Conservation (phyloP, 1,284 basidiomycete genomes). For the Ustilago hordei region DNA sequence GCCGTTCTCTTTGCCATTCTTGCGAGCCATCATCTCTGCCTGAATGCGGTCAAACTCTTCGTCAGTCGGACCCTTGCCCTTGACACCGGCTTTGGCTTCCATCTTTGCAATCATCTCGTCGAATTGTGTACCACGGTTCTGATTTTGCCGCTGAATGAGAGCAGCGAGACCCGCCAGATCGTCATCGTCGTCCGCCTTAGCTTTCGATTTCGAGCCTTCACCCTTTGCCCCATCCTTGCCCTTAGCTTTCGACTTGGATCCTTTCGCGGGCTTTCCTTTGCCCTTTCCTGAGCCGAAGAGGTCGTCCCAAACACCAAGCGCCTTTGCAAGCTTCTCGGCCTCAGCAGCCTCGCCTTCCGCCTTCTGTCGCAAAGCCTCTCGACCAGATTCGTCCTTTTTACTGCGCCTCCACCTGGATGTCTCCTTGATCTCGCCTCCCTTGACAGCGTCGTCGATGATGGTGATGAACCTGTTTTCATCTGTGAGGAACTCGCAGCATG, state of each 20-base stretch:
- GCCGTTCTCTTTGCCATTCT: slow-evolving; percentile 40
- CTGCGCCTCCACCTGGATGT: slow-evolving; percentile 39
- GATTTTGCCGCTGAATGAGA: slow-evolving; percentile 54
- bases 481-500: slow-evolving; percentile 61
- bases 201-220: slow-evolving; percentile 31
- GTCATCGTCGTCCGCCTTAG: slow-evolving; percentile 34
- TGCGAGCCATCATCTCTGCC: slow-evolving; percentile 48
- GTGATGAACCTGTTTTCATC: slow-evolving; percentile 59
- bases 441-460: slow-evolving; percentile 57
- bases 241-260: slow-evolving; percentile 10
- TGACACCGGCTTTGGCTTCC: slow-evolving; percentile 55
- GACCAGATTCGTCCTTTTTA: slow-evolving; percentile 41
- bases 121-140: slow-evolving; percentile 50
- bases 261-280: slow-evolving; percentile 35
- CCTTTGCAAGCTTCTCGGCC: slow-evolving; percentile 61
- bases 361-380: slow-evolving; percentile 51
- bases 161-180: slow-evolving; percentile 54
- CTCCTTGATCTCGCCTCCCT: slow-evolving; percentile 43
- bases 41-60: slow-evolving; percentile 57
- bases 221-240: slow-evolving; percentile 15
- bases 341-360: slow-evolving; percentile 57
- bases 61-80: slow-evolving; percentile 46
- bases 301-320: slow-evolving; percentile 68
- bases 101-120: slow-evolving; percentile 62
- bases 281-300: slow-evolving; percentile 56